A percentile compares a stretch with the other conserved stretches of the same genome.
phyloP scores from a whole-genome alignment of 2,329 filamentous ascomycete species.

The Periglandula ipomoeae region DNA sequence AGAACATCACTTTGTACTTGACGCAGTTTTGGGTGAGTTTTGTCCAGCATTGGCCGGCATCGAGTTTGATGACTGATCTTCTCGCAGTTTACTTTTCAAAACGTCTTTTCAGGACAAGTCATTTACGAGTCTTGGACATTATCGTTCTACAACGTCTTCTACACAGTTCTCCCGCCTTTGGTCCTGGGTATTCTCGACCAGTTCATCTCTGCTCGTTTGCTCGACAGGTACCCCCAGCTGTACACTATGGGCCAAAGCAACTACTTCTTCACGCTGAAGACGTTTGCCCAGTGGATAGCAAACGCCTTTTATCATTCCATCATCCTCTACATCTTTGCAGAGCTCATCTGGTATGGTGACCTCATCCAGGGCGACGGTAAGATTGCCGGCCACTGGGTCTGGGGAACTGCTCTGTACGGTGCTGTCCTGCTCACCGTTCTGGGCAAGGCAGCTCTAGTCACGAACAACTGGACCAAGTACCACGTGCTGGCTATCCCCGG shows the following conservation, averaged over 20 bases:
- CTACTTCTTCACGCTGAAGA: constrained; percentile 84
- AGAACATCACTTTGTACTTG: constrained; percentile 98
- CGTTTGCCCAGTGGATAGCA: constrained; percentile 84
- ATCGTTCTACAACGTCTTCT: constrained; percentile 99
- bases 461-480: constrained; percentile 98
- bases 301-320: constrained; percentile 96
- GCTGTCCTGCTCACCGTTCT: constrained; percentile 89
- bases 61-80: not conserved
- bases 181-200: constrained; percentile 96
- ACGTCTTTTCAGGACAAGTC: constrained; percentile 92
- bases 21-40: constrained; percentile 91
- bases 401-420: constrained; percentile 92
- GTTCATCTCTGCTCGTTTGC: constrained; percentile 85
- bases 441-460: constrained; percentile 88
- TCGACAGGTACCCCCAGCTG: constrained; percentile 93
- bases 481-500: constrained; percentile 92
- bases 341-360: constrained; percentile 76
- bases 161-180: constrained; percentile 86
- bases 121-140: constrained; percentile 99
- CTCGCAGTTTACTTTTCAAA: constrained; percentile 84
- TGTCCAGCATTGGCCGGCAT: no score
- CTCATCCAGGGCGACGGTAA: constrained; percentile 70
- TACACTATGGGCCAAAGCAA: constrained; percentile 91
- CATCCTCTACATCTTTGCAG: constrained; percentile 77
- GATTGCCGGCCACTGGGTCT: constrained; percentile 90